A percentile compares a stretch with the other conserved stretches of the same genome.
phyloP scores from a whole-genome alignment of 1,139 yeast genomes.

The Diutina siamensis region DNA sequence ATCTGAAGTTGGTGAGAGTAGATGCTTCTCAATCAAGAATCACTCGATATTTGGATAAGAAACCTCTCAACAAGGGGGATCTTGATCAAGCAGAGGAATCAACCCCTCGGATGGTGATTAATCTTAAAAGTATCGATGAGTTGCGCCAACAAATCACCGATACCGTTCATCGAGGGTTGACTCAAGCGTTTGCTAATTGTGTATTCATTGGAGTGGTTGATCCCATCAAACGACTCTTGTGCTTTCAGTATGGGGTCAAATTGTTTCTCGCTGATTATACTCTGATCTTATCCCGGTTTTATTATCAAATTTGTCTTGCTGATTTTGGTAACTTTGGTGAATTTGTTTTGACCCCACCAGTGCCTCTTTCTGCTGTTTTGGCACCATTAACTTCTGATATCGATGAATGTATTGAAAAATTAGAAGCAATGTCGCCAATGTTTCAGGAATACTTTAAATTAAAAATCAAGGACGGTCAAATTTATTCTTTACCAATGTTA shows the following conservation, averaged over 20 bases:
- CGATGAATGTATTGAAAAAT: conserved; percentile 13
- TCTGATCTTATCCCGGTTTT: conserved; percentile 52
- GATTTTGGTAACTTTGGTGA: conserved; percentile 80
- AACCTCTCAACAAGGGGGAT: background rate
- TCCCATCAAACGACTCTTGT: conserved; percentile 51
- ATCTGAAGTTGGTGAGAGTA: conserved; percentile 60
- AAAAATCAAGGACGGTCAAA: conserved; percentile 17
- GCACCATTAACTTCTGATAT: conserved; percentile 14
- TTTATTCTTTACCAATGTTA: conserved; percentile 56
- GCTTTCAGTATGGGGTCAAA: conserved; percentile 74
- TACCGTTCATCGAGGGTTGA: conserved; percentile 39
- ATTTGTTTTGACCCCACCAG: conserved; percentile 28
- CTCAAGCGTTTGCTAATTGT: conserved; percentile 58
- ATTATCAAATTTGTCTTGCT: conserved; percentile 67
- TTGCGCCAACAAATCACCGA: conserved; percentile 42
- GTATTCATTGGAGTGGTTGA: conserved; percentile 82
- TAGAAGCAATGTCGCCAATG: conserved; percentile 60
- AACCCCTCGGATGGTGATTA: conserved; percentile 16
- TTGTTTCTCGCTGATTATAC: conserved; percentile 76
- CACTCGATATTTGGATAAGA: conserved; percentile 18
- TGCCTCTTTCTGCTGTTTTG: conserved; percentile 20
- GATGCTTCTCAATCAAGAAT: conserved; percentile 59
- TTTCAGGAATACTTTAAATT: conserved; percentile 57
- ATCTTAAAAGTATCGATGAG: conserved; percentile 46
- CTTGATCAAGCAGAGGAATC: background rate